Percentiles rank a stretch among this genome's conserved stretches.
These are phyloP conservation scores for Trifolium repens DNA, from an alignment of 306 rosid genomes.

Conservation along the genomic window DNA sequence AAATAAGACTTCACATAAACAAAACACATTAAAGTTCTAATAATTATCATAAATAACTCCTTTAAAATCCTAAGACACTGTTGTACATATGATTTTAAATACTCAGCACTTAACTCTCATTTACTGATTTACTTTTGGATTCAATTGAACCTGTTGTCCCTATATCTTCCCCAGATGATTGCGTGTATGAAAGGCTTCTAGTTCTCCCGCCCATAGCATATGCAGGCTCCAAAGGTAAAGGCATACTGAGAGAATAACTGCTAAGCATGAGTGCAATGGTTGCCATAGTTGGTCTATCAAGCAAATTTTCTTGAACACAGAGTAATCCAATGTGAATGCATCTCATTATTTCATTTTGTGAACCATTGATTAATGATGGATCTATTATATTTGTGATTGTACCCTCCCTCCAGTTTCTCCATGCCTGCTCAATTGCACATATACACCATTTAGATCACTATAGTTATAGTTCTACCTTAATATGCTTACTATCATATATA, in stretches of 20 bases:
- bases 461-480: not conserved
- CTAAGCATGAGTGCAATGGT: constrained; percentile 30
- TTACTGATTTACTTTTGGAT: too few species aligned
- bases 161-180: too few species aligned
- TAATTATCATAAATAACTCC: too few species aligned
- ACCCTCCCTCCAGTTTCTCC: not conserved
- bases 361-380: constrained; percentile 27
- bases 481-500: not conserved
- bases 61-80: too few species aligned
- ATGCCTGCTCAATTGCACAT: not conserved
- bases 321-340: constrained; percentile 58
- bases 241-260: constrained; percentile 36
- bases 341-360: constrained; percentile 37
- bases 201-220: too few species aligned
- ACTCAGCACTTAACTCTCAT: too few species aligned
- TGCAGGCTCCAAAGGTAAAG: constrained; percentile 37
- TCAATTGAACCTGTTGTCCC: too few species aligned
- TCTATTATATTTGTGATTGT: constrained; percentile 44
- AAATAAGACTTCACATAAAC: too few species aligned
- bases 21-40: too few species aligned
- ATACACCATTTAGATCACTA: not conserved
- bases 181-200: too few species aligned
- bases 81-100: too few species aligned
- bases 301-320: constrained; percentile 31
- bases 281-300: constrained; percentile 57